Evolutionary conservation across 2,329 filamentous ascomycete species (phyloP).

Genomic region (Microdochium nivale): DNA sequence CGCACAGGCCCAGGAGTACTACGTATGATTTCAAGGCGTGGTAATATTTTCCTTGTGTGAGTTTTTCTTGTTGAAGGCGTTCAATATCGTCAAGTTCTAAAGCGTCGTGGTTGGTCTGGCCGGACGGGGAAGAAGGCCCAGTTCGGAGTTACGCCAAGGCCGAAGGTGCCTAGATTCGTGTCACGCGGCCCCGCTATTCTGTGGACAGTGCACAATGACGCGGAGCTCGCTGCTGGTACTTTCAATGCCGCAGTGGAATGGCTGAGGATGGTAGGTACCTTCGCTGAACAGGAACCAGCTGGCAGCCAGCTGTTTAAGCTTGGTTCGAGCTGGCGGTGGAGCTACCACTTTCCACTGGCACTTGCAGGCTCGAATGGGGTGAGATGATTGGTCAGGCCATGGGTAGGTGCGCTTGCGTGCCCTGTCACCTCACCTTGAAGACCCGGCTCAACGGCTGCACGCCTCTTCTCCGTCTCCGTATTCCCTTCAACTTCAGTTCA

Average conservation of each 20-base stretch:
- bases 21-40: no score
- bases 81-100: no score
- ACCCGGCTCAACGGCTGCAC: neutral
- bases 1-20: no score
- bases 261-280: neutral
- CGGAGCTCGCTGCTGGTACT: neutral
- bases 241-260: neutral
- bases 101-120: no score
- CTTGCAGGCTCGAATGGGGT: neutral
- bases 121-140: no score
- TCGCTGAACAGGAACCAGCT: neutral
- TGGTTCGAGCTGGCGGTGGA: neutral
- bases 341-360: neutral
- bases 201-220: neutral
- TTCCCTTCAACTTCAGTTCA: neutral
- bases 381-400: neutral
- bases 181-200: neutral
- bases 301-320: neutral
- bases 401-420: neutral
- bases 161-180: neutral
- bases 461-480: neutral
- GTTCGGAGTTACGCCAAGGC: neutral
- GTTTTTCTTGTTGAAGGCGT: no score
- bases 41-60: no score
- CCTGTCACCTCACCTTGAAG: neutral